Evolutionary conservation across 140 eudicot species (phyloP).

Genomic region (Oenanthe javanica): DNA sequence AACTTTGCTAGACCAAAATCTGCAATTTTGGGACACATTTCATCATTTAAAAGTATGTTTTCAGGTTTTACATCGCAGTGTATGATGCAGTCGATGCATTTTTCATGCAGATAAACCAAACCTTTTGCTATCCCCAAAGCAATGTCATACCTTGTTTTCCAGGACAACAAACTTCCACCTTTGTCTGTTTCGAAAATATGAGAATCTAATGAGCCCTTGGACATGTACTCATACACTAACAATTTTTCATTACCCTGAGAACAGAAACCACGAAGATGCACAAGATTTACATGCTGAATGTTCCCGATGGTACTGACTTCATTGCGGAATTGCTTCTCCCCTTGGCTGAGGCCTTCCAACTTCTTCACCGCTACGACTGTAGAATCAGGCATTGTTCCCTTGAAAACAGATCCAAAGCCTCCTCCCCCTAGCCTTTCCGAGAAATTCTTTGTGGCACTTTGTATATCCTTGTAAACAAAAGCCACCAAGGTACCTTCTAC

Average conservation of each 20-base stretch:
- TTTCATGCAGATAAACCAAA: conserved; percentile 10
- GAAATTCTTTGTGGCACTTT: conserved; percentile 54
- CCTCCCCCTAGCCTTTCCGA: conserved; percentile 45
- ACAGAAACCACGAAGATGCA: conserved; percentile 13
- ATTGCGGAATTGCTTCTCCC: conserved; percentile 67
- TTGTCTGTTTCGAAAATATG: not conserved
- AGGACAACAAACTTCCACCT: not conserved
- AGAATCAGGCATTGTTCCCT: conserved; percentile 48
- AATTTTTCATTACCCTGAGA: not conserved
- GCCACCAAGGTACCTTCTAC: conserved; percentile 38
- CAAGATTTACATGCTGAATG: conserved; percentile 52
- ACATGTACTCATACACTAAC: conserved; percentile 13
- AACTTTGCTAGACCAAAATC: conserved; percentile 22
- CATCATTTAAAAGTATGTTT: conserved; percentile 11
- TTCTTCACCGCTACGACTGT: conserved; percentile 60
- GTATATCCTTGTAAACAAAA: conserved; percentile 50
- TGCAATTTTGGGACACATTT: not conserved
- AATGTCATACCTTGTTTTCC: conserved; percentile 9
- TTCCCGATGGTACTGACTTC: conserved; percentile 80
- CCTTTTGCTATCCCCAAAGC: conserved; percentile 12
- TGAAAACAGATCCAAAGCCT: conserved; percentile 66
- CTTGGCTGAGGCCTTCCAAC: conserved; percentile 52
- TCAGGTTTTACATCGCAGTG: conserved; percentile 16
- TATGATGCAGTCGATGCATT: conserved; percentile 10
- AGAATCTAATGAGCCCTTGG: conserved; percentile 1